Evolutionary conservation across 169 alveolate genomes (phyloP), one percentile per base, ranked within the genome.

Genomic region (Cryptosporidium canis): DNA sequence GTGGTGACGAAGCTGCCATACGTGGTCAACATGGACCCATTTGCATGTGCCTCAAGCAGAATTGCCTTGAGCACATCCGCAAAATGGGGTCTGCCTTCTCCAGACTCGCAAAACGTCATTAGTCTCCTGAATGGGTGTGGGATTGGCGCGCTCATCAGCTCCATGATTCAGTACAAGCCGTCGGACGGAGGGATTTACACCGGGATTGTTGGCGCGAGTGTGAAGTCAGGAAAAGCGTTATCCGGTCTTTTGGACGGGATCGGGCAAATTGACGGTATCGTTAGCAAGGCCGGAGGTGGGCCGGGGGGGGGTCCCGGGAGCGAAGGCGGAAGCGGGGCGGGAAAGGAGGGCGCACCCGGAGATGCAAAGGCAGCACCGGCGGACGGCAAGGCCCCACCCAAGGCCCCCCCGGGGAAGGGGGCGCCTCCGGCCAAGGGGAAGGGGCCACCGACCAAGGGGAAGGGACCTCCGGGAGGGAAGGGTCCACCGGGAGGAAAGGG

Each of bases 401-500:
- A 41, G 35, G 83, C 7, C 29, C 56, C 43, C 66, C 55, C 47
- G 31, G 24, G 33, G 31, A 24, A 9, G 9, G 37, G 41, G 18
- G 61, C 31, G 12, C 83, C 83, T 18, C 67, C 64, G 8, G 66
- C 48, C 6, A 68, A 68, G 21, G 85, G 85, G 7, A 77, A 61
- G 29, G 85, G 85, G 0, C 85, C 85, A 7, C 85, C 85, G 37
- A 61, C 41, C 16, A 83, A 67, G 29, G 92, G 91, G 7, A 83
- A 71, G 56, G 67, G 66, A 37, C 66, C 92, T 63, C 85, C 90
- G 5, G 87, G 87, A 11, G 85, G 90, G 33, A 91, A 93, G 51
- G 90, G 92, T 66, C 84, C 91, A 66, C 90, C 90, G 47, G 90
- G 85, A 12, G 91, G 92, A 18, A 72, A 72, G 29, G 85, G 85